Evolutionary conservation across 805 yeast species (phyloP).

Genomic region (Komagataella populi): DNA sequence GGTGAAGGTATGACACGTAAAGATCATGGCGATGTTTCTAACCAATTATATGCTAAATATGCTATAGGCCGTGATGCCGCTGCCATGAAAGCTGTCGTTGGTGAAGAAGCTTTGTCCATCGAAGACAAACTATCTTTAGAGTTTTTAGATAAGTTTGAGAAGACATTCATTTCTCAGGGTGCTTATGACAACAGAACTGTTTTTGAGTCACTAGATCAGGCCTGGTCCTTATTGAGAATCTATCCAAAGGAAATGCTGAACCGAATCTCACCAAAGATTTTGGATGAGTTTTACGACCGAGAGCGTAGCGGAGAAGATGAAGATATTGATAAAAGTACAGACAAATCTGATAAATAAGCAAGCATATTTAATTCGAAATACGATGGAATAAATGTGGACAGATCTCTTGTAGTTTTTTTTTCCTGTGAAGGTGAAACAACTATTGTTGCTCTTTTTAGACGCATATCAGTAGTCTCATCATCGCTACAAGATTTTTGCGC

Average conservation of each 20-base stretch:
- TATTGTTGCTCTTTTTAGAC: background rate
- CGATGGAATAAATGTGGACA: background rate
- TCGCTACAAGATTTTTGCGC: background rate
- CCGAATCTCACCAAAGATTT: constrained; percentile 95
- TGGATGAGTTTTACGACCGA: constrained; percentile 91
- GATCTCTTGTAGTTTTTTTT: background rate
- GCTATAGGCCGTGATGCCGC: constrained; percentile 99
- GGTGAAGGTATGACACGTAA: constrained; percentile 99
- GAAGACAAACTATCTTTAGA: constrained; percentile 97
- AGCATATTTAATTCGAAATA: background rate
- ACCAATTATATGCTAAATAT: constrained; percentile 96
- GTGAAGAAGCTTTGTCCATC: constrained; percentile 96
- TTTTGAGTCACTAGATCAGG: constrained; percentile 92
- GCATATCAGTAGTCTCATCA: background rate
- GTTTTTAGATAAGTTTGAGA: constrained; percentile 95
- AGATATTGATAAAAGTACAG: background rate
- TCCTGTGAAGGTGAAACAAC: background rate
- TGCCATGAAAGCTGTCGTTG: constrained; percentile 99
- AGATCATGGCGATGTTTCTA: constrained; percentile 98
- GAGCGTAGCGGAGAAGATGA: constrained; percentile 48
- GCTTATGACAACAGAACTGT: constrained; percentile 92
- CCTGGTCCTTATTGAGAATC: constrained; percentile 95
- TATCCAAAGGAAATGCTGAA: constrained; percentile 98
- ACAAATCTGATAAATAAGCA: background rate
- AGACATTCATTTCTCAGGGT: constrained; percentile 90